Conservation (phyloP, 768 basidiomycete species). For the Leccinum disarticulatum region DNA sequence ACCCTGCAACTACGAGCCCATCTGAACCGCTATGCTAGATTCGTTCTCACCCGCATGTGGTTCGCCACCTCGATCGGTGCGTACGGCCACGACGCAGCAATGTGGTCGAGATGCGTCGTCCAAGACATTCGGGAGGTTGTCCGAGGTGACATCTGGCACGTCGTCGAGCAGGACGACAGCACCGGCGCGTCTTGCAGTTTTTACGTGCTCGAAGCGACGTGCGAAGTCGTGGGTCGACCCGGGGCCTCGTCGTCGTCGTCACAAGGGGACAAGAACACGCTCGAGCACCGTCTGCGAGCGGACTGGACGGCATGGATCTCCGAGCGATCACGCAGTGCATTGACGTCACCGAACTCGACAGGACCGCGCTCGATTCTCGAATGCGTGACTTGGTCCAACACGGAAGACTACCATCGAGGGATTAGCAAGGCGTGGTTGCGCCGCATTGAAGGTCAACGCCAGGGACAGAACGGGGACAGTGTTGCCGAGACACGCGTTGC, state of each 20-base stretch:
- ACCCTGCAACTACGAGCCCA: neutral
- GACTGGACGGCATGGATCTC: conserved; percentile 70
- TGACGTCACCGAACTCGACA: neutral
- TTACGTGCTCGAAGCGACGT: conserved; percentile 68
- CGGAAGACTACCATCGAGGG: conserved; percentile 67
- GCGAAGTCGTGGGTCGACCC: conserved; percentile 63
- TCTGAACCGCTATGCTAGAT: conserved; percentile 40
- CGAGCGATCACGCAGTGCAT: conserved; percentile 9
- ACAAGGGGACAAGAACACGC: neutral
- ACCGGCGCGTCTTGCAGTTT: conserved; percentile 33
- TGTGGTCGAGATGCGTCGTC: conserved; percentile 41
- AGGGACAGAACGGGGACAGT: conserved; percentile 41
- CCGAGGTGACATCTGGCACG: conserved; percentile 57
- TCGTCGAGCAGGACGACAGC: conserved; percentile 35
- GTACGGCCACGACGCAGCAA: conserved; percentile 28
- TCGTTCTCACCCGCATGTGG: conserved; percentile 61
- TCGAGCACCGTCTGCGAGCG: conserved; percentile 38
- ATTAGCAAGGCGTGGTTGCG: conserved; percentile 67
- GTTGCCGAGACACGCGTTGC: conserved; percentile 49
- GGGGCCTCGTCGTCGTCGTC: conserved; percentile 9
- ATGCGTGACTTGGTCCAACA: conserved; percentile 63
- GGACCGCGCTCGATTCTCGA: conserved; percentile 14
- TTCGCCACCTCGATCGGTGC: conserved; percentile 57
- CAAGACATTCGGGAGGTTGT: conserved; percentile 53
- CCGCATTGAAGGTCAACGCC: conserved; percentile 36